Base-by-base conservation (phyloP, 495 filamentous ascomycete genomes). In the Penicillium malachiteum region DNA sequence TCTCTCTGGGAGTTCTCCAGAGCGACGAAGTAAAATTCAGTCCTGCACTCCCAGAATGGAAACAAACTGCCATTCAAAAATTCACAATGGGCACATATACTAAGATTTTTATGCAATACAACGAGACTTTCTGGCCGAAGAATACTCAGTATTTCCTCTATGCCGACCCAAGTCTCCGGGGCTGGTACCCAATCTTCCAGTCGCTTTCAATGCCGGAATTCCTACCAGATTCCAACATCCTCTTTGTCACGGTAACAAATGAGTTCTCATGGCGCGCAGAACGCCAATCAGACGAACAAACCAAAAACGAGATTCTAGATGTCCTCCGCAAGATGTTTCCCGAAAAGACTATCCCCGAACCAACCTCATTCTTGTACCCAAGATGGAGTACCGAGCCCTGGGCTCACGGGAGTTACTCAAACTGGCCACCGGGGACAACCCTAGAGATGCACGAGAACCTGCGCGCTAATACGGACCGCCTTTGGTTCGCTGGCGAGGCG, bases 31-130 rank as follows among this genome's bases (percentile, higher is more conserved):
- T 91, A 3, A 69, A 65, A 0, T 92, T 92, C 67, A 60, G 69
- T 3, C 88, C 88, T 0, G 64, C 68, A 9, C 73, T 91, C 0
- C 88, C 88, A 1, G 68, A 69, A 8, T 90, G 86, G 87, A 91
- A 92, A 63, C 74, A 78, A 17, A 77, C 77, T 18, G 84, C 82
- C 10, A 86, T 90, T 58, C 79, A 82, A 3, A 81, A 79, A 39
- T 88, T 89, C 68, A 75, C 79, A 51, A 87, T 92, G 82, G 87
- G 82, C 21, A 90, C 84, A 3, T 92, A 90, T 73, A 91, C 86
- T 56, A 91, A 90, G 65, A 85, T 91, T 59, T 91, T 91, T 75
- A 69, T 90, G 33, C 87, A 88, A 47, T 92, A 90, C 66, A 78
- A 81, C 53, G 70, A 85, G 35, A 81, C 83, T 7, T 92, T 90